phyloP scores from a whole-genome alignment of 202 grass and related monocot species.

The Saccharum hybrid region DNA sequence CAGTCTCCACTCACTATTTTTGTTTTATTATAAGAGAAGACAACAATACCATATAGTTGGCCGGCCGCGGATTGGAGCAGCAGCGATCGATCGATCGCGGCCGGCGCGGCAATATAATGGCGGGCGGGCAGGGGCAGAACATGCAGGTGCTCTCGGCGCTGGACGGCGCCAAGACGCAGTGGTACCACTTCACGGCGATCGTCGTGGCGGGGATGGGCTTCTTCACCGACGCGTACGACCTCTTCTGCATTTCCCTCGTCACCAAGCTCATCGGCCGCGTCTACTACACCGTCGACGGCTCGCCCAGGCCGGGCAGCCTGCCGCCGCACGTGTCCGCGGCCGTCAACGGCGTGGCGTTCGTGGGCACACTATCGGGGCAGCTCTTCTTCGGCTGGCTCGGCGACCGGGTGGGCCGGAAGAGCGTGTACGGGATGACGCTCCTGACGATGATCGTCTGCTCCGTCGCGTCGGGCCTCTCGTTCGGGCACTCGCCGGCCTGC shows the following conservation, averaged over 20 bases:
- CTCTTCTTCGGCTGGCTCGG: constrained; percentile 75
- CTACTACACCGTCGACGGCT: constrained; percentile 53
- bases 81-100: neutral
- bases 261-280: constrained; percentile 78
- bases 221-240: constrained; percentile 83
- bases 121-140: constrained; percentile 35
- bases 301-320: constrained; percentile 44
- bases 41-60: neutral
- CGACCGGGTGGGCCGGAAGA: constrained; percentile 59
- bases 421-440: constrained; percentile 56
- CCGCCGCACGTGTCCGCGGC: constrained; percentile 58
- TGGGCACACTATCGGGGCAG: constrained; percentile 46
- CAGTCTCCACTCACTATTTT: neutral
- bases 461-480: constrained; percentile 53
- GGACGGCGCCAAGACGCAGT: constrained; percentile 40
- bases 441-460: constrained; percentile 53
- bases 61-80: neutral
- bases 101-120: neutral
- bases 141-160: constrained; percentile 38
- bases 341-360: constrained; percentile 44
- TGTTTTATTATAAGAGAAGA: no score
- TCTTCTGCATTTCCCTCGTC: constrained; percentile 91
- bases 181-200: constrained; percentile 42
- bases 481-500: constrained; percentile 34
- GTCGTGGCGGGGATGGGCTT: constrained; percentile 74